phyloP scores from a whole-genome alignment of 106 monocot genomes.

The Allium fistulosum region DNA sequence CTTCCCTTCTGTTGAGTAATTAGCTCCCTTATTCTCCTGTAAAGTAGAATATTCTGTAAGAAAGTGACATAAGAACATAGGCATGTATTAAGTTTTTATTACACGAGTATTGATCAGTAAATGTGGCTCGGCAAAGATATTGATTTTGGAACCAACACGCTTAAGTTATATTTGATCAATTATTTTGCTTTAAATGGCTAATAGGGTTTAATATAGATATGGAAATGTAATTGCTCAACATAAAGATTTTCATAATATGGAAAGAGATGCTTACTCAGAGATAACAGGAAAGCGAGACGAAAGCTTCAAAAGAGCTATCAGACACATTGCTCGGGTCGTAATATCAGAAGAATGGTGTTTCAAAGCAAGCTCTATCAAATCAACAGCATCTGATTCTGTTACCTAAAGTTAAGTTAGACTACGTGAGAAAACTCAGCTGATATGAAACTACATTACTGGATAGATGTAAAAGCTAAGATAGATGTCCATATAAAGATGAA shows the following conservation, averaged over 20 bases:
- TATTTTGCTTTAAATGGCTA: too few species aligned
- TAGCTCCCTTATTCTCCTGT: conserved; percentile 80
- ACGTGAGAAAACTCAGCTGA: background rate
- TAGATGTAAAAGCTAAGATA: too few species aligned
- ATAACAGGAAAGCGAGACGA: conserved; percentile 88
- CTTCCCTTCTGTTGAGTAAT: conserved; percentile 75
- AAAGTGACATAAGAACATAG: too few species aligned
- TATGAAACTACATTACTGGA: too few species aligned
- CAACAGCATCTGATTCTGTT: conserved; percentile 90
- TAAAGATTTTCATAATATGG: background rate
- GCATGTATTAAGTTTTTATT: too few species aligned
- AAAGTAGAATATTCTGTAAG: background rate
- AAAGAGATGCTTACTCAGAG: conserved; percentile 58
- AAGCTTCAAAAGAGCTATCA: conserved; percentile 90
- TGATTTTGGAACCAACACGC: too few species aligned
- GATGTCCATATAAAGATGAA: too few species aligned
- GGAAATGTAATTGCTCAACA: background rate
- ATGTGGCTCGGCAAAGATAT: too few species aligned
- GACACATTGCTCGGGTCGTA: conserved; percentile 82
- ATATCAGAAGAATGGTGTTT: conserved; percentile 70
- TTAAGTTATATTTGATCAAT: too few species aligned
- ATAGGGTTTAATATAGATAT: too few species aligned
- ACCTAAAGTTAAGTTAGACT: conserved; percentile 32
- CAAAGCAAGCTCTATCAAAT: conserved; percentile 64
- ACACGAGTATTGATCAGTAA: too few species aligned